Base-by-base conservation (phyloP, 768 basidiomycete genomes). In the Thelephora ganbajun region DNA sequence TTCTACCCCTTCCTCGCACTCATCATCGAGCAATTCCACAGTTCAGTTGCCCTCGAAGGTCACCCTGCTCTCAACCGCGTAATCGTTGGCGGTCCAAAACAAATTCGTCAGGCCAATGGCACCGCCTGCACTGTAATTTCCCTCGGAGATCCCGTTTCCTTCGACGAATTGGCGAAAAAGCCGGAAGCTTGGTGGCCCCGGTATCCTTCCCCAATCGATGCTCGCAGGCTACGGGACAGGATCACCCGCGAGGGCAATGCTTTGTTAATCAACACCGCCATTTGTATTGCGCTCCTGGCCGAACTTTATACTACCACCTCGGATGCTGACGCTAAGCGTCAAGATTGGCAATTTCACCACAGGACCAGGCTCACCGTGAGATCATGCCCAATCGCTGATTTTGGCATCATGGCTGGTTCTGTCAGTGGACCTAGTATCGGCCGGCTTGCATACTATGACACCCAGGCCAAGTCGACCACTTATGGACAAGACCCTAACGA, bases 401-500 rank as follows among this genome's bases (percentile, higher is more conserved):
- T 73, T 50, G 72, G 72, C 6, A 66, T 73, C 35, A 63, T 58
- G 1, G 56, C 57, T 42, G 70, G 70, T 6, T 51, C 57, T 9
- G 63, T 55, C 13, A 46, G 56, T 1, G 69, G 71, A 9, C 63
- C 53, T 20, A 33, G 41, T 5, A 58, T 66, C 43, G 67, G 72
- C 53, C 58, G 55, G 41, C 55, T 73, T 12, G 62, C 62, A 5
- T 71, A 68, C 55, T 56, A 56, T 9, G 39, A 45, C 20, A 36
- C 53, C 16, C 36, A 56, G 7, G 55, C 59, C 18, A 44, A 54
- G 6, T 54, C 48, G 1, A 59, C 66, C 26, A 42, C 49, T 19
- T 56, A 57, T 41, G 65, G 68, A 3, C 70, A 71, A 44, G 64
- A 71, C 51, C 68, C 70, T 1, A 50, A 66, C 22, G 66, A 72